These are phyloP conservation scores for Herpetomonas tarakana DNA, from an alignment of 208 protist species.

Conservation along the genomic window DNA sequence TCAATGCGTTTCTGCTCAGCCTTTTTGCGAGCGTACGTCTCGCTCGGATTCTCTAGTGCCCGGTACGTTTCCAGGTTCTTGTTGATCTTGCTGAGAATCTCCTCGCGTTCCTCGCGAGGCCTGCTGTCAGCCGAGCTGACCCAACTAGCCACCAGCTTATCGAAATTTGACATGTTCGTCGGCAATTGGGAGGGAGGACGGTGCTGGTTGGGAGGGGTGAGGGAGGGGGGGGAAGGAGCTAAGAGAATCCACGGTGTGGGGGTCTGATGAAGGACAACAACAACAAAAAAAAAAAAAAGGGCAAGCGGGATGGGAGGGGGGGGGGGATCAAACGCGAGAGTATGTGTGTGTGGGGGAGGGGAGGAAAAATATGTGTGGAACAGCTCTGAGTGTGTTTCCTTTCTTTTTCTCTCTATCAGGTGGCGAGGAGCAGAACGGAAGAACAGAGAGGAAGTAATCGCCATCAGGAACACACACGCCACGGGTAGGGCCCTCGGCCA, in stretches of 20 bases:
- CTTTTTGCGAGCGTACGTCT: conserved; percentile 3
- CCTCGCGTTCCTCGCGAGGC: conserved; percentile 28
- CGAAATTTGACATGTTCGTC: conserved; percentile 63
- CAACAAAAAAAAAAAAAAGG: too few relatives aligned
- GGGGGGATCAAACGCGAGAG: too few relatives aligned
- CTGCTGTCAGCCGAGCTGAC: conserved; percentile 23
- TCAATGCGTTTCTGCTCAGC: conserved; percentile 7
- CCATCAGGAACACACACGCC: too few relatives aligned
- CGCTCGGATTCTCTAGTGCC: conserved; percentile 21
- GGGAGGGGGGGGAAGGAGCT: neutral
- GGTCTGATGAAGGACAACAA: too few relatives aligned
- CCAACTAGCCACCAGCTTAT: conserved; percentile 60
- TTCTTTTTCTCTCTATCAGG: neutral
- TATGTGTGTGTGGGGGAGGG: too few relatives aligned
- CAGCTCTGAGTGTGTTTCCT: too few relatives aligned
- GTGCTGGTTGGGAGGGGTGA: neutral
- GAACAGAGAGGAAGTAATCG: neutral
- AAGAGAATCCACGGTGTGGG: too few relatives aligned
- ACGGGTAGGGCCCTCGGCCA: too few relatives aligned
- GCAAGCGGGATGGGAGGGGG: too few relatives aligned
- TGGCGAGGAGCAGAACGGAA: neutral
- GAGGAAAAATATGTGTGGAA: too few relatives aligned
- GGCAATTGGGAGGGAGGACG: neutral
- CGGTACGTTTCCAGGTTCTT: conserved; percentile 47
- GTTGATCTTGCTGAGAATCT: conserved; percentile 47